A percentile compares a stretch with the other conserved stretches of the same genome.
Conservation (phyloP, 106 monocot species). For the Xerophyta viscosa region DNA sequence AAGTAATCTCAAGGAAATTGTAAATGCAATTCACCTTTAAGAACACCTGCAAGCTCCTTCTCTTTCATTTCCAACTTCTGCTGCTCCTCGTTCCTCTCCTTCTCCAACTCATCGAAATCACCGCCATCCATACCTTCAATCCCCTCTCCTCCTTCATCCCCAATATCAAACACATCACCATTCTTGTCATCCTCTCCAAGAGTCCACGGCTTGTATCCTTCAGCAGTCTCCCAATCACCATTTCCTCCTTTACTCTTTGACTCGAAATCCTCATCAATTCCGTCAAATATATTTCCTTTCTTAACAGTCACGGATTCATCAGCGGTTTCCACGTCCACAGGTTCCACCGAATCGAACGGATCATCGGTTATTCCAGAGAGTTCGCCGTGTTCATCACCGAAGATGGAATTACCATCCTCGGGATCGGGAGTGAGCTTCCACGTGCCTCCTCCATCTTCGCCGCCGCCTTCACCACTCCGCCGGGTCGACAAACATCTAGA, state of each 20-base stretch:
- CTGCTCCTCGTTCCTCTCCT: slow-evolving; percentile 15
- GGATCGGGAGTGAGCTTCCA: slow-evolving; percentile 44
- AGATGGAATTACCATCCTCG: slow-evolving; percentile 24
- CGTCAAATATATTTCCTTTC: slow-evolving; percentile 30
- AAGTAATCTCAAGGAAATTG: not conserved
- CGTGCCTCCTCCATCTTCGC: slow-evolving; percentile 12
- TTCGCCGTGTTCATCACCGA: slow-evolving; percentile 15
- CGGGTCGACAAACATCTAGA: slow-evolving; percentile 24
- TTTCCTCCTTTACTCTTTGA: slow-evolving; percentile 1
- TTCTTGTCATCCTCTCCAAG: slow-evolving; percentile 37
- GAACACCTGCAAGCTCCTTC: slow-evolving; percentile 29
- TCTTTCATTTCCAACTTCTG: slow-evolving; percentile 26
- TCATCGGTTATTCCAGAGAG: slow-evolving; percentile 23
- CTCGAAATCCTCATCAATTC: slow-evolving; percentile 22
- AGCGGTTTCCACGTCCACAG: not conserved
- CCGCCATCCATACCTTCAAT: slow-evolving; percentile 32
- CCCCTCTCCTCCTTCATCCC: slow-evolving; percentile 10
- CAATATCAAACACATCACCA: slow-evolving; percentile 18
- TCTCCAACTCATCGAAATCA: slow-evolving; percentile 12
- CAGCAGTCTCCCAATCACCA: slow-evolving; percentile 33
- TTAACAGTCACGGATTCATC: not conserved
- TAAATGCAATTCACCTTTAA: slow-evolving; percentile 32
- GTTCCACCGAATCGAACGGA: slow-evolving; percentile 6
- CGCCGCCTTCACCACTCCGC: slow-evolving; percentile 8
- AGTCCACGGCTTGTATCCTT: slow-evolving; percentile 44